Base-by-base conservation (phyloP, 108 stramenopile species). In the Nitzschia sp. region DNA sequence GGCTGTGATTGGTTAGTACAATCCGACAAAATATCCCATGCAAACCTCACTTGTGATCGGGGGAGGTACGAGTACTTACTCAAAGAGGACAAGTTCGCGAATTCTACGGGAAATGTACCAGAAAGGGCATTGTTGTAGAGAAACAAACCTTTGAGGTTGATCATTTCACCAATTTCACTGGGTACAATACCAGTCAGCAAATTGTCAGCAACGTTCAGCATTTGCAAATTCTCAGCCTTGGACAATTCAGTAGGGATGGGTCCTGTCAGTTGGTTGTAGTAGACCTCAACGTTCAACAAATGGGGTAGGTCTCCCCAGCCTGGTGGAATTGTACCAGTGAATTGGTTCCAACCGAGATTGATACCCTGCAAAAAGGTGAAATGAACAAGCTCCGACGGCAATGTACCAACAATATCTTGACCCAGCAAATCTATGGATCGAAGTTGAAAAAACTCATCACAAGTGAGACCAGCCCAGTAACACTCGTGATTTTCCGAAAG, bases 171-270 rank as follows among this genome's bases (percentile, higher is more conserved):
- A 38, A 91, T 59, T 24, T 77, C 76, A 17, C 73, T 43, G 7
- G 91, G 87, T 19, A 93, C 57, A 10, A 65, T 65, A n/a, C 88
- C 88, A 12, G 71, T 80, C 51, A 93, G 62, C 10, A 48, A 6
- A 59, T 85, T 85, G 0, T 41, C 60, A 12, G 63, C 75, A 48
- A 81, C 10, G 51, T 81, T 79, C 29, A 85, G 41, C 14, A 65
- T 51, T 20, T 67, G 62, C 1, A 85, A 53, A 41, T 72, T 73
- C 39, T 46, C n/a, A 19, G 65, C 63, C n/a, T 39, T 63, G 5
- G 66, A 53, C 73, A 69, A 78, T n/a, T 42, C 55, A 7, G 15
- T 20, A 1, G 82, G 77, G 41, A 83, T 50, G 14, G 24, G 48
- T 38, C 77, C 77, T 0, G 70, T 65, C 10, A 83, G 60, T 21